Evolutionary conservation across 129 eudicot species (phyloP), one percentile per base, ranked within the genome.

Genomic region (Apium graveolens): DNA sequence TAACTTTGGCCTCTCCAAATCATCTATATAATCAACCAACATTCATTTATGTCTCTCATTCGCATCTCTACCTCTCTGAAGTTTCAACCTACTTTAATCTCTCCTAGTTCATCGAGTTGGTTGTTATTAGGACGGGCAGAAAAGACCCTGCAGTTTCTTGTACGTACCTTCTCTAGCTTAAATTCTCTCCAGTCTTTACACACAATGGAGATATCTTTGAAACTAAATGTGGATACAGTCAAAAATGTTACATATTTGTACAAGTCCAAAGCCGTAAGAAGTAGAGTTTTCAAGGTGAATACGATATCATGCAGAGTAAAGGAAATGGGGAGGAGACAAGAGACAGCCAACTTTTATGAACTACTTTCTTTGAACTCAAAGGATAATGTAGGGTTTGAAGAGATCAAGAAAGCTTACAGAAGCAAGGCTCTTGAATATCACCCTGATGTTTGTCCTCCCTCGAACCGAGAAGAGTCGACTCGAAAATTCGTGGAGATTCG

Each of bases 351-450:
- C 7, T 78, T 86, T 39, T 86, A 86, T 44, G 75, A 86, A 80
- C 38, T 86, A 78, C 86, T 82, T 78, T 88, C 87, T 70, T 70
- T 82, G 2, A 55, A 66, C 13, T 82, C 85, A 1, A 74, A 79
- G 10, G 75, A 24, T 12, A 21, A 79, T 3, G 85, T 81, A 65
- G 83, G 88, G 63, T 78, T 80, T 35, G 81, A 87, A 48, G 91
- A 90, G 38, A 76, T 90, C 60, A 90, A 85, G 87, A 90, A 82
- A 72, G 94, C 94, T 55, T 90, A 90, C 51, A 82, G 88, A 35
- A 69, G 62, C 34, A 83, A 73, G 83, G 89, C 94, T 11, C 86
- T 87, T 27, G 79, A 82, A 75, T 81, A 79, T 44, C 94, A 90
- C 57, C 94, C 94, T 0, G 91, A 90, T 39, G 88, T 82, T 1